Conservation (phyloP, 1,284 basidiomycete species). For the Coriolopsis trogii region DNA sequence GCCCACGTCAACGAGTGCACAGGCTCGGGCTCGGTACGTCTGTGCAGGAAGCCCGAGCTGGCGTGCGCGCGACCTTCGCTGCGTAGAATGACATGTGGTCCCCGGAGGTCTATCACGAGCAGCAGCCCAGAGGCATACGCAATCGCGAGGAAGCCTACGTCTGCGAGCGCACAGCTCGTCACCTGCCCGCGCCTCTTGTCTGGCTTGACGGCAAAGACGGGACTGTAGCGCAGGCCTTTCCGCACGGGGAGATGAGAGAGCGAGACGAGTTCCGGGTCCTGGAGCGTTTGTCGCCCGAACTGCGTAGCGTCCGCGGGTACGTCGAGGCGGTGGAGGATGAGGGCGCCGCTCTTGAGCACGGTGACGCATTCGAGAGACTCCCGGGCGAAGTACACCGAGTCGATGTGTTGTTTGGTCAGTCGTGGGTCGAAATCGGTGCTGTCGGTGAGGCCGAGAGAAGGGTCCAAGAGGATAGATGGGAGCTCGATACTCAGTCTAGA, state of each 20-base stretch:
- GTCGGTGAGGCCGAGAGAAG: slow-evolving; percentile 40
- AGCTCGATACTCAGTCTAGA: slow-evolving; percentile 66
- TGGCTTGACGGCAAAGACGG: slow-evolving; percentile 62
- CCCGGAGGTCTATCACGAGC: slow-evolving; percentile 72
- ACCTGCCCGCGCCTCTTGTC: slow-evolving; percentile 45
- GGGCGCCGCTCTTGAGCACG: slow-evolving; percentile 64
- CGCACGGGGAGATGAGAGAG: slow-evolving; percentile 47
- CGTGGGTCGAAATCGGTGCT: slow-evolving; percentile 25
- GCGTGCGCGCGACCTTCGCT: slow-evolving; percentile 36
- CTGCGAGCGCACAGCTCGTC: slow-evolving; percentile 62
- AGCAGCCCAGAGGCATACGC: slow-evolving; percentile 65
- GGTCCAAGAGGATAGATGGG: slow-evolving; percentile 49
- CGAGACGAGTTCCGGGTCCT: slow-evolving; percentile 49
- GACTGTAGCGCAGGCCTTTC: slow-evolving; percentile 53
- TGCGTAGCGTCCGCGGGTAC: slow-evolving; percentile 31
- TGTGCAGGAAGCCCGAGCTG: slow-evolving; percentile 35
- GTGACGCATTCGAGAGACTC: slow-evolving; percentile 73
- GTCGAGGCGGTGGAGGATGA: slow-evolving; percentile 62
- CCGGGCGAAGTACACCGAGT: slow-evolving; percentile 58
- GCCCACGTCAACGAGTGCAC: slow-evolving; percentile 68
- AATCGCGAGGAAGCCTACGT: slow-evolving; percentile 78
- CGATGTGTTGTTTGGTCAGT: slow-evolving; percentile 42
- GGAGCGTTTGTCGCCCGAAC: slow-evolving; percentile 28
- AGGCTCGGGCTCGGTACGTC: slow-evolving; percentile 33
- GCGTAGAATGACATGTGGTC: slow-evolving; percentile 62